Evolutionary conservation across 129 eudicot genomes (phyloP).

Genomic region (sunflower (Helianthus annuus)): HanXRQr2.0-SUNRISE NC_035443.2:38980477-38980976

Average conservation of each 20-base stretch:
- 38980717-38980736: slow-evolving; percentile 93
- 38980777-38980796: slow-evolving; percentile 90
- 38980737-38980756: slow-evolving; percentile 93
- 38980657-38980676: slow-evolving; percentile 92
- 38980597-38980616: slow-evolving; percentile 46
- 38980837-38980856: too few species aligned
- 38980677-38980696: slow-evolving; percentile 89
- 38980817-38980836: background rate
- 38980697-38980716: slow-evolving; percentile 96
- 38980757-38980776: slow-evolving; percentile 93
- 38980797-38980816: slow-evolving; percentile 46
- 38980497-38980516: slow-evolving; percentile 71
- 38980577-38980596: slow-evolving; percentile 70
- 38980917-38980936: too few species aligned
- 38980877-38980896: background rate
- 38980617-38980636: slow-evolving; percentile 52
- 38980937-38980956: background rate
- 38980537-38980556: slow-evolving; percentile 89
- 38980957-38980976: too few species aligned
- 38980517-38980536: slow-evolving; percentile 84
- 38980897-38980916: background rate
- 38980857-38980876: background rate
- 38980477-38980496: slow-evolving; percentile 66
- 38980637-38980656: slow-evolving; percentile 80
- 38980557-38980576: slow-evolving; percentile 75